These are phyloP conservation scores for Davidsoniella neocaledoniae DNA, from an alignment of 2,329 filamentous ascomycete genomes.

Conservation along the genomic window DNA sequence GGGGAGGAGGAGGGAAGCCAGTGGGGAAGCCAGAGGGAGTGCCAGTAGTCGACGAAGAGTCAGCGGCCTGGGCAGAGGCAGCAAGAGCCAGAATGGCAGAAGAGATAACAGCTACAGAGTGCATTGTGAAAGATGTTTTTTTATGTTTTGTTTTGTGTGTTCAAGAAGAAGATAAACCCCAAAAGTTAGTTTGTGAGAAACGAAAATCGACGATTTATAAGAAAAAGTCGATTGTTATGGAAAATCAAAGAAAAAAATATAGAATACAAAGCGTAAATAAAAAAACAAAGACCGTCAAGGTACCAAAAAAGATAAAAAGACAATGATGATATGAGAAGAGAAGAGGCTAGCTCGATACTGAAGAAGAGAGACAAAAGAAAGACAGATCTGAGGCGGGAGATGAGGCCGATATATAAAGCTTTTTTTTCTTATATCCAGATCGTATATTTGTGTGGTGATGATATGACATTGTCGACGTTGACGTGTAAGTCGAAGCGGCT, in stretches of 20 bases:
- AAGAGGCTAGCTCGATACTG: conserved; percentile 11
- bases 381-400: neutral
- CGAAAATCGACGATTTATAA: neutral
- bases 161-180: neutral
- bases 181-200: neutral
- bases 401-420: conserved; percentile 5
- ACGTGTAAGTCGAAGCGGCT: too few species aligned
- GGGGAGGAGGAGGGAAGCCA: neutral
- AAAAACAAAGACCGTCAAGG: conserved; percentile 9
- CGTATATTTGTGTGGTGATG: neutral
- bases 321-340: conserved; percentile 1
- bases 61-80: conserved; percentile 4
- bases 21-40: conserved; percentile 4
- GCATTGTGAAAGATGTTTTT: conserved; percentile 5
- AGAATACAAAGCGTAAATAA: neutral
- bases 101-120: conserved; percentile 7
- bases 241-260: neutral
- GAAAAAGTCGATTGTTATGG: neutral
- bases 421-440: too few species aligned
- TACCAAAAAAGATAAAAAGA: conserved; percentile 7
- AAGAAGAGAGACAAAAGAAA: neutral
- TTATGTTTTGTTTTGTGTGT: too few species aligned
- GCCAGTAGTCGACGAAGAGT: neutral
- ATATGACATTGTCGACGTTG: too few species aligned
- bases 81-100: conserved; percentile 6